Percentiles rank a stretch among this genome's conserved stretches.
These are phyloP conservation scores for Pneumocystis oryctolagi DNA, from an alignment of 1,139 yeast species.

Conservation along the genomic window DNA sequence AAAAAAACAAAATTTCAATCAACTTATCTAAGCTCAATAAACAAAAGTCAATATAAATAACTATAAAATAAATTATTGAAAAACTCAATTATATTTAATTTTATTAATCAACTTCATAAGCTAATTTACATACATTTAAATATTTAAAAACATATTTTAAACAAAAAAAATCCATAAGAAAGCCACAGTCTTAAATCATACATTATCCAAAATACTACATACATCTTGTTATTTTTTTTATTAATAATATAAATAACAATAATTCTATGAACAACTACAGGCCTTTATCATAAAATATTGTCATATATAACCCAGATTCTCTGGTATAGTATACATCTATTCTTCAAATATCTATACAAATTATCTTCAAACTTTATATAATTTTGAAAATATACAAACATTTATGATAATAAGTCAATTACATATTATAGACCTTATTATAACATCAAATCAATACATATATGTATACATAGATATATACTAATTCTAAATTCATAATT, in stretches of 20 bases:
- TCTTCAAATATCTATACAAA: slow-evolving; percentile 13
- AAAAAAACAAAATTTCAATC: too few relatives aligned
- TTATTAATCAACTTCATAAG: too few relatives aligned
- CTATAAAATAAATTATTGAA: too few relatives aligned
- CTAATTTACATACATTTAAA: too few relatives aligned
- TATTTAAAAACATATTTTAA: too few relatives aligned
- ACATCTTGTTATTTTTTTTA: slow-evolving; percentile 43
- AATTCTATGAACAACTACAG: slow-evolving; percentile 16
- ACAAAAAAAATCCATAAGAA: slow-evolving; percentile 27
- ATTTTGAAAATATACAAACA: slow-evolving; percentile 13
- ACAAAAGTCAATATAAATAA: too few relatives aligned
- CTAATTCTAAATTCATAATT: background rate
- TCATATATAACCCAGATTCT: slow-evolving; percentile 19
- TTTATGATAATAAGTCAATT: background rate
- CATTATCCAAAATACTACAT: slow-evolving; percentile 27
- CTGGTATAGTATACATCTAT: slow-evolving; percentile 9
- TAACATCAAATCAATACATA: background rate
- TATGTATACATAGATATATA: background rate
- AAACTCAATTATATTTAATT: too few relatives aligned
- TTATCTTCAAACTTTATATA: slow-evolving; percentile 17
- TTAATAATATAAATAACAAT: slow-evolving; percentile 28
- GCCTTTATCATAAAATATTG: slow-evolving; percentile 18
- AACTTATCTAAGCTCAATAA: too few relatives aligned
- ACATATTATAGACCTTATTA: background rate
- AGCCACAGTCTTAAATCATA: slow-evolving; percentile 8